These are phyloP conservation scores for Gypsophila paniculata DNA, from an alignment of 179 eudicot species.

Conservation along the genomic window DNA sequence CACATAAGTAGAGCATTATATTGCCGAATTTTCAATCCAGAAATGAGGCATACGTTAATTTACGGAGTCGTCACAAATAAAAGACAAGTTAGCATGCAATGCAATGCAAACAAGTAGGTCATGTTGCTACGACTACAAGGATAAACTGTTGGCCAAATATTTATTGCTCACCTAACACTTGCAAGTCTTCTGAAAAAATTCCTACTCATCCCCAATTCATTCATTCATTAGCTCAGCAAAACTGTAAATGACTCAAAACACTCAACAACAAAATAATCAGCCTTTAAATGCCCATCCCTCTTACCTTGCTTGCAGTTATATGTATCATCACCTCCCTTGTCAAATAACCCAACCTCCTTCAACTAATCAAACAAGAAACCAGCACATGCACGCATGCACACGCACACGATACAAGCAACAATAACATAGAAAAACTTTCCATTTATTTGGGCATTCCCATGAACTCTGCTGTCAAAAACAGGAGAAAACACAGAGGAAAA, in stretches of 20 bases:
- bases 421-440: background rate
- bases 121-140: conserved; percentile 13
- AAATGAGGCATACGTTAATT: background rate
- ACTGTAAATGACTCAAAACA: conserved; percentile 13
- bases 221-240: conserved; percentile 13
- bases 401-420: background rate
- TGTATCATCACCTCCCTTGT: background rate
- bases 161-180: conserved; percentile 34
- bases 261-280: conserved; percentile 16
- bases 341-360: background rate
- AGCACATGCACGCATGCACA: background rate
- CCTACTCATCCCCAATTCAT: background rate
- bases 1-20: too few relatives aligned
- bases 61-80: background rate
- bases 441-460: conserved; percentile 4
- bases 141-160: conserved; percentile 18
- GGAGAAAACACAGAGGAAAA: conserved; percentile 24
- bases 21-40: background rate
- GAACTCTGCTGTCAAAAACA: conserved; percentile 20
- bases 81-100: background rate
- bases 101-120: conserved; percentile 14
- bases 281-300: conserved; percentile 19
- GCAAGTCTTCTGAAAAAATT: background rate
- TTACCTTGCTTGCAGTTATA: background rate
- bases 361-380: background rate